These are phyloP conservation scores for Corymbia citriodora DNA, from an alignment of 441 rosid genomes.

Conservation along the genomic window DNA sequence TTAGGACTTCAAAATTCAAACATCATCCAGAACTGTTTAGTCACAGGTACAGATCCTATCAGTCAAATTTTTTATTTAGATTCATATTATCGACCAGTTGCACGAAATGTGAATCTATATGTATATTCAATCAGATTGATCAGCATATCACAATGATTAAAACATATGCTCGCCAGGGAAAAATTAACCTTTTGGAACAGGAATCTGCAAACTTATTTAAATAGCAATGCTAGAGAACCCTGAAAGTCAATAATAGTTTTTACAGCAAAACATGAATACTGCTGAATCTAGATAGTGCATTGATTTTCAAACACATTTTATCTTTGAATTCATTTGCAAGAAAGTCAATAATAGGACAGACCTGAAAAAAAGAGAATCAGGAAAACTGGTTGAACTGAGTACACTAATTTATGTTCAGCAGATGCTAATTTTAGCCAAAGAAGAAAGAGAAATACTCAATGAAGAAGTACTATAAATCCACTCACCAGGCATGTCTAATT, in stretches of 20 bases:
- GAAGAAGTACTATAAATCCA: background rate
- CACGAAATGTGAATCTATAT: background rate
- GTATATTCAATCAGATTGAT: background rate
- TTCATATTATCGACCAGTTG: background rate
- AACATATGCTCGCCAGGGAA: background rate
- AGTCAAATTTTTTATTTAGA: background rate
- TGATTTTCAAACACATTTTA: background rate
- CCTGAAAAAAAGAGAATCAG: background rate
- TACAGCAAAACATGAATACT: background rate
- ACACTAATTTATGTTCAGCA: background rate
- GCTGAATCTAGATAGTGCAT: background rate
- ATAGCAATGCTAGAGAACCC: background rate
- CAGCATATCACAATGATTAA: background rate
- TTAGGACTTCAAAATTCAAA: background rate
- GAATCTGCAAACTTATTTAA: background rate
- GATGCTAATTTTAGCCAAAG: background rate
- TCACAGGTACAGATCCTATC: background rate
- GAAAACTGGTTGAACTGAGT: background rate
- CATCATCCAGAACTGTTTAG: background rate
- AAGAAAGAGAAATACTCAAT: background rate
- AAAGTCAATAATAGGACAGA: background rate
- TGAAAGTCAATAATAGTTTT: background rate
- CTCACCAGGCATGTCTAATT: constrained; percentile 84
- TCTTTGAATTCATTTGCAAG: background rate
- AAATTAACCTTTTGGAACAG: background rate